phyloP scores from a whole-genome alignment of 83 land plant genomes.

The Isoetes engelmannii region DNA sequence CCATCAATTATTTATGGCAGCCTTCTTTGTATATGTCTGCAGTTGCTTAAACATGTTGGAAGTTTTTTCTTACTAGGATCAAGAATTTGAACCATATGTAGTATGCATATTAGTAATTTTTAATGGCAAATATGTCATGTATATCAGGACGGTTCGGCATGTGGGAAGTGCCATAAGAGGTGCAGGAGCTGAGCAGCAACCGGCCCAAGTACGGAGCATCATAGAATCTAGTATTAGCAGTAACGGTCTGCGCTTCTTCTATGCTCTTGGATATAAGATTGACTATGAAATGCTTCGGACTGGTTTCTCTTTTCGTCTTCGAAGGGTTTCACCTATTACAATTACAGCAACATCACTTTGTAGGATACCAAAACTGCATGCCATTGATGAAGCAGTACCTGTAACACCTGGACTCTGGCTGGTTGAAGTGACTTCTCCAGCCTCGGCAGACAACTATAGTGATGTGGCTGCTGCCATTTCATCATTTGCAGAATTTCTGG shows the following conservation, averaged over 20 bases:
- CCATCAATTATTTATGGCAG: constrained; percentile 2
- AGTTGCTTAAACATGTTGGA: not conserved
- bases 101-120: not conserved
- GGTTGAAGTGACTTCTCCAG: constrained; percentile 90
- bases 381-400: constrained; percentile 84
- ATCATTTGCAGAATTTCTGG: constrained; percentile 76
- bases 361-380: constrained; percentile 71
- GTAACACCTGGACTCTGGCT: constrained; percentile 82
- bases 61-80: no score
- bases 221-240: constrained; percentile 70
- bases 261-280: constrained; percentile 81
- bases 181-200: constrained; percentile 88
- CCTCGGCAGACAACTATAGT: constrained; percentile 71
- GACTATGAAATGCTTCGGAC: constrained; percentile 79
- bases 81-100: not conserved
- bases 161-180: constrained; percentile 93
- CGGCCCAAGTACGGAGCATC: constrained; percentile 70
- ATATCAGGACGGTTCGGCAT: constrained; percentile 67
- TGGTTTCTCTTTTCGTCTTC: constrained; percentile 72
- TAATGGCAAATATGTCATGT: not conserved
- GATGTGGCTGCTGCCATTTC: constrained; percentile 75
- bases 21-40: not conserved
- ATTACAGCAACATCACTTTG: constrained; percentile 66
- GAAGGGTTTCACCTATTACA: constrained; percentile 53
- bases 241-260: constrained; percentile 74